phyloP scores from a whole-genome alignment of 805 yeast genomes.

The Wickerhamomyces tratensis region DNA sequence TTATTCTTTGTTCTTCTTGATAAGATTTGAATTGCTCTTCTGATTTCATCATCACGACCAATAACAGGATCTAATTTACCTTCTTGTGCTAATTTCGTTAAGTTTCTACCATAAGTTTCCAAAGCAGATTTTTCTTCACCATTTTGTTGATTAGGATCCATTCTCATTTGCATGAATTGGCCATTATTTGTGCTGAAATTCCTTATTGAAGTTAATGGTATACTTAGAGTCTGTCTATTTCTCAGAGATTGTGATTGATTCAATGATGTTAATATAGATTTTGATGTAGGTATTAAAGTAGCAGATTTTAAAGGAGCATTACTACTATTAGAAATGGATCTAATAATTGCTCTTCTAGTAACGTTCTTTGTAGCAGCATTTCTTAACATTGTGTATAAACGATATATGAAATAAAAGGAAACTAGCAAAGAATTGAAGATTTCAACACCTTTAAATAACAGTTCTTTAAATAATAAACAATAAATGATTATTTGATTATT shows the following conservation, averaged over 20 bases:
- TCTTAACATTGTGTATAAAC: too few relatives aligned
- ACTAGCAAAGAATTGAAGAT: too few relatives aligned
- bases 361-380: too few relatives aligned
- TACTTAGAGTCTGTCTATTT: neutral
- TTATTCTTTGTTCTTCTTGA: conserved; percentile 92
- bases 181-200: neutral
- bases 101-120: conserved; percentile 75
- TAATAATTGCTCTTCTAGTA: too few relatives aligned
- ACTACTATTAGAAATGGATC: too few relatives aligned
- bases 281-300: neutral
- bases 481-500: neutral
- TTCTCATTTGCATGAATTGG: conserved; percentile 13
- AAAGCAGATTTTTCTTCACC: conserved; percentile 61
- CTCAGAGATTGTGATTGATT: too few relatives aligned
- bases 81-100: conserved; percentile 77
- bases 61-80: conserved; percentile 96
- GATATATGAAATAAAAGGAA: too few relatives aligned
- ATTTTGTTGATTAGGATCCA: conserved; percentile 37
- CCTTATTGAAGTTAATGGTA: neutral
- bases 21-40: conserved; percentile 84
- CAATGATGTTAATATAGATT: neutral
- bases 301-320: neutral
- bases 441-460: too few relatives aligned
- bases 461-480: too few relatives aligned
- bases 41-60: conserved; percentile 92